Base-by-base conservation (phyloP, 2,329 filamentous ascomycete species). In the Diaporthe aspalathi region DNA sequence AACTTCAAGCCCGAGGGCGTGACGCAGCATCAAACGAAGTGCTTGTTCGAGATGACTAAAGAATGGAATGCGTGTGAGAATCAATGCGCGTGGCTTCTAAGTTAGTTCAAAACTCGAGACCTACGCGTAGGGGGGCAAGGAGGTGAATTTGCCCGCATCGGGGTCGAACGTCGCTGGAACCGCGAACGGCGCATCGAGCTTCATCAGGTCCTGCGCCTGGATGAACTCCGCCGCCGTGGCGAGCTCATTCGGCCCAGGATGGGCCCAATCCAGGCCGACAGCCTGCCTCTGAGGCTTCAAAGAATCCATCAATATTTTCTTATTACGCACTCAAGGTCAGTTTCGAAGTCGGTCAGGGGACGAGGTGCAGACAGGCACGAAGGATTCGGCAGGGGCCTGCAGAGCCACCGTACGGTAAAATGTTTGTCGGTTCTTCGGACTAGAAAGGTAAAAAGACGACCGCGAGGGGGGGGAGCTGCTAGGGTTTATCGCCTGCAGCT, bases 221-320 rank as follows among this genome's bases (percentile, higher is more conserved):
- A 69, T 45, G 22, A 69, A 69, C 3, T 53, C 56, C 24, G 56
- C 67, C 35, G 45, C 56, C 5, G 40, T 43, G 6, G 67, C 35
- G n/a, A 50, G 20, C 29, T 69, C 67, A 9, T 45, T 17, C 22
- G 29, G 67, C 3, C 67, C 67, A 2, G 67, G 67, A 45, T 53
- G 35, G 11, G 6, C 47, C 67, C 67, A 69, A 32, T 69, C 54
- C 29, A 69, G 29, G 45, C 20, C 22, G n/a, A 56, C 40, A 45
- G 22, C 56, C 56, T 60, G 56, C 38, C 38, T 27, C 5, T 62
- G 8, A 29, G n/a, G 3, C 40, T n/a, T 47, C 2, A 4, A 6
- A 5, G 11, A 32, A 14, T 47, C 24, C 57, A 62, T n/a, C n/a
- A n/a, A n/a, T n/a, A n/a, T n/a, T n/a, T n/a, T n/a, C n/a, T n/a